These are phyloP conservation scores for Aspergillus proliferans DNA, from an alignment of 2,329 filamentous ascomycete genomes.

Conservation along the genomic window DNA sequence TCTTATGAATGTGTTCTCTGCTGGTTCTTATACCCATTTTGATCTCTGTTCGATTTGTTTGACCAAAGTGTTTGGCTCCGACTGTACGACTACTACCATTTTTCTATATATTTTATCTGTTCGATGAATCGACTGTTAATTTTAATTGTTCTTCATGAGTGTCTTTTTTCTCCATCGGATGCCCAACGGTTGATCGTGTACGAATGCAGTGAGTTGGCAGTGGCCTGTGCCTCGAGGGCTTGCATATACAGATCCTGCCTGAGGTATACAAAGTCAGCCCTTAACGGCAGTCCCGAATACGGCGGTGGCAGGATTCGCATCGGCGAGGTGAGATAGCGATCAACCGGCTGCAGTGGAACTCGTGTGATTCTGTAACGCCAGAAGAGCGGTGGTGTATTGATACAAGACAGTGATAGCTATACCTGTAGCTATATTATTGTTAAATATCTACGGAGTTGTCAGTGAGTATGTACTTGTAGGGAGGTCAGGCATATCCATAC, in stretches of 20 bases:
- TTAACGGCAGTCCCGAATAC: neutral
- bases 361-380: neutral
- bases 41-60: conserved; percentile 8
- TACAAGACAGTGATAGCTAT: too few species aligned
- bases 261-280: neutral
- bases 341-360: neutral
- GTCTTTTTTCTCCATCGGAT: too few species aligned
- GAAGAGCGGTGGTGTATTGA: neutral
- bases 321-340: neutral
- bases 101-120: neutral
- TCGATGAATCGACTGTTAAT: neutral
- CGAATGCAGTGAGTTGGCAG: neutral
- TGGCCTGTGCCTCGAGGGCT: neutral
- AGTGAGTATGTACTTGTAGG: too few species aligned
- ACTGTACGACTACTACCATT: neutral
- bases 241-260: neutral
- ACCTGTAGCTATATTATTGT: too few species aligned
- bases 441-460: too few species aligned
- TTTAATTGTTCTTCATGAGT: neutral
- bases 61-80: neutral
- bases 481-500: too few species aligned
- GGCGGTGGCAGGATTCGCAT: neutral
- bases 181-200: too few species aligned
- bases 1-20: neutral
- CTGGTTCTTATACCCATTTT: conserved; percentile 13